These are phyloP conservation scores for Fusarium anguioides DNA, from an alignment of 2,329 filamentous ascomycete genomes.

Conservation along the genomic window DNA sequence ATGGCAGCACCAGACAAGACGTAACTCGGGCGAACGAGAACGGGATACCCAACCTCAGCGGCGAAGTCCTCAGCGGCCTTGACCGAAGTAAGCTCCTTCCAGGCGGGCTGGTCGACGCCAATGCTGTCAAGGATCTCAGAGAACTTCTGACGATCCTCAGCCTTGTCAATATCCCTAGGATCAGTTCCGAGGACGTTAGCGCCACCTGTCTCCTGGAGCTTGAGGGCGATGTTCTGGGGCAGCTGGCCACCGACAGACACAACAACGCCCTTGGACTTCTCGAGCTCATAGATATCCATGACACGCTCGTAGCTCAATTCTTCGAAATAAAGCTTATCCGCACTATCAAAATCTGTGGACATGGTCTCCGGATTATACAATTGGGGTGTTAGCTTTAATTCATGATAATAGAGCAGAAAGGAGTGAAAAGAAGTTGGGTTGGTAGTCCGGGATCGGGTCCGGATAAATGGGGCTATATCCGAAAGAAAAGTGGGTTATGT, in stretches of 20 bases:
- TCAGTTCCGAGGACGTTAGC: slow-evolving; percentile 94
- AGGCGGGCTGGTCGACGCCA: slow-evolving; percentile 94
- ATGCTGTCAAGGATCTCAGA: slow-evolving; percentile 97
- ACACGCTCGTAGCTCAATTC: slow-evolving; percentile 97
- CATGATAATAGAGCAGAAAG: too few species aligned
- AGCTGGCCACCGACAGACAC: slow-evolving; percentile 97
- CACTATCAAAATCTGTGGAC: slow-evolving; percentile 85
- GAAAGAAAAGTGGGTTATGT: too few species aligned
- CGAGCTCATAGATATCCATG: slow-evolving; percentile 98
- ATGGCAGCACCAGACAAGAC: slow-evolving; percentile 98
- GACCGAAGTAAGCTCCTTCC: slow-evolving; percentile 96
- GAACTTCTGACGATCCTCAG: slow-evolving; percentile 98
- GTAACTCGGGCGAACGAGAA: slow-evolving; percentile 93
- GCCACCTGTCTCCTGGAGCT: slow-evolving; percentile 89
- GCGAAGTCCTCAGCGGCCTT: slow-evolving; percentile 89
- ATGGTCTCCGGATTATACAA: slow-evolving; percentile 86
- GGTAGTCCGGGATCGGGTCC: too few species aligned
- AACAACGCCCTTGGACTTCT: slow-evolving; percentile 85
- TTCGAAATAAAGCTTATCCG: slow-evolving; percentile 95
- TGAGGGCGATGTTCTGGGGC: slow-evolving; percentile 96
- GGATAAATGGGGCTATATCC: too few species aligned
- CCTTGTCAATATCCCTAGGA: slow-evolving; percentile 95
- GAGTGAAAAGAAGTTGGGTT: too few species aligned
- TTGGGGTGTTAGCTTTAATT: too few species aligned
- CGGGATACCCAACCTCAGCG: slow-evolving; percentile 86